Evolutionary conservation across 257 asterid species (phyloP).

Genomic region (Solanum bukasovii): DNA sequence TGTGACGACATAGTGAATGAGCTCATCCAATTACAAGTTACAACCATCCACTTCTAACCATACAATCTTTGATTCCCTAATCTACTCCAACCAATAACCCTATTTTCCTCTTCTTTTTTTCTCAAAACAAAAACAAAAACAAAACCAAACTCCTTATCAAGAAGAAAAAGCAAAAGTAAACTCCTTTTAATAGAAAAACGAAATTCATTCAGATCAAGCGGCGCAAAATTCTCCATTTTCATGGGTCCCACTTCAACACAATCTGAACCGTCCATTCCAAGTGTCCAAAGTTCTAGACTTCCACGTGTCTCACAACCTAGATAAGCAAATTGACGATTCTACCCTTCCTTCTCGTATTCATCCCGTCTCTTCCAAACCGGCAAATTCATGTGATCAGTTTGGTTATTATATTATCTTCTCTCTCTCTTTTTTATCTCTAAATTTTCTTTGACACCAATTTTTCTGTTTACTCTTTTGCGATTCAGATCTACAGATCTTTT

Average conservation of each 20-base stretch:
- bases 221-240: background rate
- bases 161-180: background rate
- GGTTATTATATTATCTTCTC: background rate
- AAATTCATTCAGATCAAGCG: background rate
- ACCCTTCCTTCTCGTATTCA: conserved; percentile 70
- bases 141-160: background rate
- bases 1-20: background rate
- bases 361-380: conserved; percentile 50
- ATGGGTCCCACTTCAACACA: background rate
- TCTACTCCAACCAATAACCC: background rate
- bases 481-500: conserved; percentile 9
- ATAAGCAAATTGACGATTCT: conserved; percentile 4
- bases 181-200: background rate
- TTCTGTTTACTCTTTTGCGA: conserved; percentile 23
- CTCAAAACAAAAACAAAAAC: background rate
- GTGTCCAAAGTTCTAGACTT: conserved; percentile 26
- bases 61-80: background rate
- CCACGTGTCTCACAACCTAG: conserved; percentile 32
- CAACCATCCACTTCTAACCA: background rate
- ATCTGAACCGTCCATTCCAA: conserved; percentile 4
- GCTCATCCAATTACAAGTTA: background rate
- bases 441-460: background rate
- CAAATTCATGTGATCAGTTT: conserved; percentile 51
- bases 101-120: background rate
- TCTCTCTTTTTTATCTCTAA: background rate